phyloP scores from a whole-genome alignment of 2,329 filamentous ascomycete species.

The Neoarthrinium moseri region DNA sequence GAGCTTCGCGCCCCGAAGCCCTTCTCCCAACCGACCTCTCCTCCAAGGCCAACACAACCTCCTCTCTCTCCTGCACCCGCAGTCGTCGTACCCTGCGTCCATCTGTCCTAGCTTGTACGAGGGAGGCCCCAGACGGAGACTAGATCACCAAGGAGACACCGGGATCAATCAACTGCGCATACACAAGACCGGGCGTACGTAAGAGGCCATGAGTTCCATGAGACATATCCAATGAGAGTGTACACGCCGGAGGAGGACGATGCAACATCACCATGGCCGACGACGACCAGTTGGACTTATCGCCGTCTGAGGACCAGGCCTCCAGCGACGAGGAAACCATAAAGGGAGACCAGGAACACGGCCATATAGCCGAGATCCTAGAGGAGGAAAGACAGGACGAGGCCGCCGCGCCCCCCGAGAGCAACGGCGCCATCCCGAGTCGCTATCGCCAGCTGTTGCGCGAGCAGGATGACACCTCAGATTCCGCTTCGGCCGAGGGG shows the following conservation, averaged over 20 bases:
- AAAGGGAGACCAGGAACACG: constrained; percentile 32
- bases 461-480: constrained; percentile 45
- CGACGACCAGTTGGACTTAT: constrained; percentile 39
- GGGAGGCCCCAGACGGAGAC: no score
- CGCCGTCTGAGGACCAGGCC: constrained; percentile 35
- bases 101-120: no score
- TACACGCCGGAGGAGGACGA: constrained; percentile 34
- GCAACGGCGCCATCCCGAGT: constrained; percentile 36
- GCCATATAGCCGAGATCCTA: constrained; percentile 31
- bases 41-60: background rate
- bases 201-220: constrained; percentile 12
- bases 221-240: constrained; percentile 25
- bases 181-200: no score
- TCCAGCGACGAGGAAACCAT: constrained; percentile 44
- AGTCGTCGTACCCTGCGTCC: no score
- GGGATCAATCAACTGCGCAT: no score
- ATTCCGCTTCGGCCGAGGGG: constrained; percentile 53
- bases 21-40: no score
- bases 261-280: constrained; percentile 33
- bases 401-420: constrained; percentile 17
- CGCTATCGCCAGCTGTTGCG: constrained; percentile 45
- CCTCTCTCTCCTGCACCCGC: no score
- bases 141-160: no score
- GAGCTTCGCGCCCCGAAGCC: background rate
- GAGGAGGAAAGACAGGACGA: constrained; percentile 33